These are phyloP conservation scores for Zangia roseola DNA, from an alignment of 768 basidiomycete species.

Conservation along the genomic window DNA sequence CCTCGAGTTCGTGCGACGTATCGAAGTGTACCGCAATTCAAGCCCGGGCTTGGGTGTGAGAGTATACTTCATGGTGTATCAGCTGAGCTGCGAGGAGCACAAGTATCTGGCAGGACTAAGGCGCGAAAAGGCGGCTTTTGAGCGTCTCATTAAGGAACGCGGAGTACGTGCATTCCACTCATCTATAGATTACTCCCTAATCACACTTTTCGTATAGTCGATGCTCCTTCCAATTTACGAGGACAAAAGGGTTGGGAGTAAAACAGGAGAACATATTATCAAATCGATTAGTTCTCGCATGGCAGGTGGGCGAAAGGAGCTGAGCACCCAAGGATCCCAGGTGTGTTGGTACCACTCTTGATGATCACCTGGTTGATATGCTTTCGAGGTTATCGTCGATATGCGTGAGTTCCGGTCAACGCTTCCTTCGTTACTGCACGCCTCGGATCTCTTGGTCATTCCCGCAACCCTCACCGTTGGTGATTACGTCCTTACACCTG, in stretches of 20 bases:
- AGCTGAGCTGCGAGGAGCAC: conserved; percentile 91
- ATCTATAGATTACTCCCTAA: background rate
- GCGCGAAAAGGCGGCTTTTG: conserved; percentile 92
- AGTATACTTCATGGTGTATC: conserved; percentile 96
- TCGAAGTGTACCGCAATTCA: conserved; percentile 90
- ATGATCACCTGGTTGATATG: background rate
- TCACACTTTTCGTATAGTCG: conserved; percentile 44
- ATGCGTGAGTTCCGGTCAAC: conserved; percentile 96
- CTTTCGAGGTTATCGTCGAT: conserved; percentile 83
- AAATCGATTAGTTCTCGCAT: conserved; percentile 82
- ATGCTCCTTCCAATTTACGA: conserved; percentile 88
- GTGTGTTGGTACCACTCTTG: conserved; percentile 32
- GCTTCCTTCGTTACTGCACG: conserved; percentile 86
- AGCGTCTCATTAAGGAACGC: conserved; percentile 87
- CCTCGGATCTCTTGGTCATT: conserved; percentile 72
- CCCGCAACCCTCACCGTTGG: conserved; percentile 93
- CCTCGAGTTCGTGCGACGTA: conserved; percentile 86
- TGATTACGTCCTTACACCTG: conserved; percentile 93
- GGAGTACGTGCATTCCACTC: conserved; percentile 55
- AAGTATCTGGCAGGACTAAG: conserved; percentile 88
- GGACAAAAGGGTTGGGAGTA: conserved; percentile 44
- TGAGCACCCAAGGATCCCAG: conserved; percentile 62
- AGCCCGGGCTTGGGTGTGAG: conserved; percentile 81
- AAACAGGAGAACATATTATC: conserved; percentile 56
- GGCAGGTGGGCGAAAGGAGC: conserved; percentile 78